phyloP scores from a whole-genome alignment of 2,329 filamentous ascomycete genomes.

The Fusarium protoensiforme region DNA sequence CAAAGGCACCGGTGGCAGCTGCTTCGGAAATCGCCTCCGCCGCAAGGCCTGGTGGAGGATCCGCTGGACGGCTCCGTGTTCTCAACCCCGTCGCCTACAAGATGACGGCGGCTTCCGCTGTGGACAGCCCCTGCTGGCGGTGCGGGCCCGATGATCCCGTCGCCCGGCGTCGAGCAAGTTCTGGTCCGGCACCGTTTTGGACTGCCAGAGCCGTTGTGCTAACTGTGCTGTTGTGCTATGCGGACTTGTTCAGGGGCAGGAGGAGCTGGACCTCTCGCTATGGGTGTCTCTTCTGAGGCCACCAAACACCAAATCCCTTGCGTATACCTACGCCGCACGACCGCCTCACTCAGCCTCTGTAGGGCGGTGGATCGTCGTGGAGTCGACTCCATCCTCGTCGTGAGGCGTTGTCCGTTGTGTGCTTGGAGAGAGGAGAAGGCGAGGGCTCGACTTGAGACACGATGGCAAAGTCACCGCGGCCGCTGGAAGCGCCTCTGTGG shows the following conservation, averaged over 20 bases:
- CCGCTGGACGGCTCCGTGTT: conserved; percentile 38
- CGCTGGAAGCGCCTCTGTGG: conserved; percentile 16
- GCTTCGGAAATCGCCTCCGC: conserved; percentile 26
- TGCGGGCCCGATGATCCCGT: conserved; percentile 36
- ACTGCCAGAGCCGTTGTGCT: conserved; percentile 15
- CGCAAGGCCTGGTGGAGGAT: conserved; percentile 27
- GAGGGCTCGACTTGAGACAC: not conserved
- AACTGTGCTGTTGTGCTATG: conserved; percentile 20
- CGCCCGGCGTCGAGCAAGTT: conserved; percentile 19
- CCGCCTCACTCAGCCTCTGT: conserved; percentile 27
- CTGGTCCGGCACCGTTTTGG: conserved; percentile 24
- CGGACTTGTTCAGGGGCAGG: conserved; percentile 30
- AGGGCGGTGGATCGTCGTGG: conserved; percentile 34
- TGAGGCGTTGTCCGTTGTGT: conserved; percentile 11
- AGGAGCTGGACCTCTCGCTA: conserved; percentile 13
- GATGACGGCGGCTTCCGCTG: conserved; percentile 35
- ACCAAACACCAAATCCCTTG: conserved; percentile 34
- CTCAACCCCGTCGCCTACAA: conserved; percentile 26
- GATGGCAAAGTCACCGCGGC: conserved; percentile 9
- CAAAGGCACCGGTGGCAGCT: conserved; percentile 25
- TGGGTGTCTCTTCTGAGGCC: conserved; percentile 13
- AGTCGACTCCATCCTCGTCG: conserved; percentile 24
- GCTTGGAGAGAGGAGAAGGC: conserved; percentile 9
- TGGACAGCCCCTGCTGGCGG: conserved; percentile 33
- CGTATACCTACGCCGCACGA: conserved; percentile 21